Base-by-base conservation (phyloP, 495 filamentous ascomycete genomes). In the Astrocystis sublimbata region DNA sequence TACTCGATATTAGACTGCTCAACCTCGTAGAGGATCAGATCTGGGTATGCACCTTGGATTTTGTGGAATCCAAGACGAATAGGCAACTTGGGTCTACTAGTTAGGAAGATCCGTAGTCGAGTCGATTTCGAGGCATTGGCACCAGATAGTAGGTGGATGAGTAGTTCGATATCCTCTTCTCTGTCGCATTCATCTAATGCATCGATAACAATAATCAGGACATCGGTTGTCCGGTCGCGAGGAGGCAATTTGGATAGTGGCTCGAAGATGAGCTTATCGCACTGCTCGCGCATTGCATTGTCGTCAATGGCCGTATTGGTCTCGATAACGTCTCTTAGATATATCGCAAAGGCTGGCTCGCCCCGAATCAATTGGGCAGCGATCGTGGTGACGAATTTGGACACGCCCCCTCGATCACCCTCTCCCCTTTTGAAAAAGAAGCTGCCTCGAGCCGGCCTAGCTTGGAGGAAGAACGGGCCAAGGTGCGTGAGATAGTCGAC, bases 171-270 rank as follows among this genome's bases (percentile, higher is more conserved):
- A 58, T 81, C 75, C 17, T 74, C 38, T 13, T 81, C 75, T 6
- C 63, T 23, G 1, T 78, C 77, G 60, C 79, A 85, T 61, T 85
- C 80, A 52, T 84, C 83, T 17, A 86, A 71, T 54, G 82, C 82
- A 62, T 86, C 82, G 30, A 86, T 68, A 15, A 84, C 73, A 13
- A 84, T 69, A 15, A 78, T 58, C 10, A 73, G 17, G 12, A n/a
- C n/a, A n/a, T n/a, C n/a, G n/a, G n/a, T n/a, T n/a, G n/a, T n/a
- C n/a, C n/a, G n/a, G n/a, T n/a, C n/a, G n/a, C n/a, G n/a, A n/a
- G n/a, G n/a, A n/a, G n/a, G n/a, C n/a, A n/a, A n/a, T n/a, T 30
- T 76, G 28, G 53, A 81, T 60, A 63, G 26, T n/a, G 63, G 65
- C 15, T 28, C 8, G 7, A 70, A 21, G 1, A 85, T 65, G 13